These are phyloP conservation scores for Fraxinus anomala DNA, from an alignment of 257 asterid species.

Conservation along the genomic window DNA sequence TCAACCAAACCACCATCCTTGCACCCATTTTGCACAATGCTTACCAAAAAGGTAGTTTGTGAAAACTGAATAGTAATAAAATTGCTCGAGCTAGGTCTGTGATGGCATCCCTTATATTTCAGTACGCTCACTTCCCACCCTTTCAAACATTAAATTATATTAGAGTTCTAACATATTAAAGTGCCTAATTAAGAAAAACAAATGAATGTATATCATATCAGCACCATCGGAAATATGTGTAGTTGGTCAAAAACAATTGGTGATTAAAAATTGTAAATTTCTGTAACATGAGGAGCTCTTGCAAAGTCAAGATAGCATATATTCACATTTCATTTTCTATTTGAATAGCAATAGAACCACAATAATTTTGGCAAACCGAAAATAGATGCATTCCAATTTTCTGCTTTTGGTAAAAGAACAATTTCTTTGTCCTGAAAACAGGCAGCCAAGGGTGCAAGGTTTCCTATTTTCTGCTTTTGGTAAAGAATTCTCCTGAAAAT, in stretches of 20 bases:
- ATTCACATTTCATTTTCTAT: background rate
- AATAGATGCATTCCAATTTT: background rate
- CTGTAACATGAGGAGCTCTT: background rate
- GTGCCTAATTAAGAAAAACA: background rate
- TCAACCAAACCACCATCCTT: background rate
- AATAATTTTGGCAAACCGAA: background rate
- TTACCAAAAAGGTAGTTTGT: background rate
- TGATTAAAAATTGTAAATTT: background rate
- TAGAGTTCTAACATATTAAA: background rate
- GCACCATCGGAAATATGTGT: background rate
- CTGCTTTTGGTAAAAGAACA: background rate
- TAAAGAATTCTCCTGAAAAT: constrained; percentile 16
- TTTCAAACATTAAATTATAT: background rate
- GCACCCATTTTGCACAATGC: background rate
- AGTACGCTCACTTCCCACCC: background rate
- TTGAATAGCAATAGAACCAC: background rate
- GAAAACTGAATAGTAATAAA: background rate
- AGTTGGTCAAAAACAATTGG: background rate
- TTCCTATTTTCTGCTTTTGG: background rate
- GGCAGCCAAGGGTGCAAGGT: background rate
- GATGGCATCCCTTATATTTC: background rate
- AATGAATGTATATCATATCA: background rate
- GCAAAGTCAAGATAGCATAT: background rate
- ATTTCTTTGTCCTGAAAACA: background rate
- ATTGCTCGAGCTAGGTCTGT: background rate